Base-by-base conservation (phyloP, 1,284 basidiomycete genomes). In the Leccinum pachyderme region DNA sequence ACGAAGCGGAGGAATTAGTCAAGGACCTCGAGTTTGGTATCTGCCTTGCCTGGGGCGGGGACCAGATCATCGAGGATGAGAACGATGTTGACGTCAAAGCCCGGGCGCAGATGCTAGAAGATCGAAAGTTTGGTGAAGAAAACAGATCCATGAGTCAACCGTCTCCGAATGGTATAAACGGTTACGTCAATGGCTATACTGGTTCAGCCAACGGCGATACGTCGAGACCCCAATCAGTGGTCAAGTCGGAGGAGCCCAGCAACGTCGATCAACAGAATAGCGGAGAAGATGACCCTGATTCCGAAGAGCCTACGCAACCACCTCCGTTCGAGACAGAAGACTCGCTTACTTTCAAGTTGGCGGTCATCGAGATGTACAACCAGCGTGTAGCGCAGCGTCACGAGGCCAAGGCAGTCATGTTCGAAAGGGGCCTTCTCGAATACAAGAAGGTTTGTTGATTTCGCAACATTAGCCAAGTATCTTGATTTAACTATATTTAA, bases 21-120 rank as follows among this genome's bases (percentile, higher is more conserved):
- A 99, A 98, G 74, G 95, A 99, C 68, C 81, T 99, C 62, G 95
- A 98, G 70, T 98, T 98, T 65, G 96, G 94, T 2, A 76, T 93
- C 9, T 93, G 94, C 56, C 80, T 85, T 37, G 81, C 87, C 47
- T 97, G 85, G 69, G 95, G 92, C 4, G 96, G 96, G 1, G 93
- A 91, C 64, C 77, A 87, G 67, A 91, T 92, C 44, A 77, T 81
- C 18, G 87, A 86, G 66, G 91, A 89, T 66, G 82, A 85, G 63
- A 80, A 83, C 59, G 88, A 90, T 63, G 70, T 76, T 5, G 89
- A 91, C 61, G 84, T 89, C 43, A 80, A 81, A 54, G 86, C 81
- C 15, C 78, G 89, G 31, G 70, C 74, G n/a, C 83, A 83, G 56
- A 84, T 87, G 80, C 74, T 82, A 58, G 88, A 90, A 65, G 88